Evolutionary conservation across 2,329 filamentous ascomycete species (phyloP).

Genomic region (Sclerotinia trifoliorum): DNA sequence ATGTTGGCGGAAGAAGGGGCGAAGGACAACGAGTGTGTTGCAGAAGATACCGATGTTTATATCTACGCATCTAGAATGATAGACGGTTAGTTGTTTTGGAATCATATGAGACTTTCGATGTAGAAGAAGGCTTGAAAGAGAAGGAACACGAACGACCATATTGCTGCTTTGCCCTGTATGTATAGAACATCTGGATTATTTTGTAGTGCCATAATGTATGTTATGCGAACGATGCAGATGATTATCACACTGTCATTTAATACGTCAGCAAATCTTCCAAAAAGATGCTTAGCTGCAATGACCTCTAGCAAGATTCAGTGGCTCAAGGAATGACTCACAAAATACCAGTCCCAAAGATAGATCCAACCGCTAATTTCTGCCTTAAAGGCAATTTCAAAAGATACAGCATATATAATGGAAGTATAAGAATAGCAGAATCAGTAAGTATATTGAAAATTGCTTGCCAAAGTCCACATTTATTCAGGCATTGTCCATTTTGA

Average conservation of each 20-base stretch:
- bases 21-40: constrained; percentile 1
- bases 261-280: background rate
- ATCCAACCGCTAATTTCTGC: background rate
- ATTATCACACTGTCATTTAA: background rate
- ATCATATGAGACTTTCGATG: no score
- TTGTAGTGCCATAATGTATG: constrained; percentile 1
- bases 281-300: background rate
- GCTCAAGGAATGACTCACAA: background rate
- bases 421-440: background rate
- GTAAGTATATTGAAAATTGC: constrained; percentile 6
- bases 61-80: background rate
- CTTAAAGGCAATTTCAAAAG: background rate
- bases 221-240: constrained; percentile 5
- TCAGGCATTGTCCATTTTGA: background rate
- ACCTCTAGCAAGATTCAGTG: no score
- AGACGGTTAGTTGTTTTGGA: background rate
- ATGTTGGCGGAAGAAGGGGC: background rate
- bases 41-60: constrained; percentile 3
- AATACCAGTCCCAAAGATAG: background rate
- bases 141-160: background rate
- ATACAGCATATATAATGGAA: background rate
- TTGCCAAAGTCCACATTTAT: constrained; percentile 1
- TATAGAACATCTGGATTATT: constrained; percentile 2
- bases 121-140: no score
- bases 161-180: constrained; percentile 4